A percentile compares a stretch with the other conserved stretches of the same genome.
phyloP scores from a whole-genome alignment of 2,329 filamentous ascomycete genomes.

The Penicillium expansum region DNA sequence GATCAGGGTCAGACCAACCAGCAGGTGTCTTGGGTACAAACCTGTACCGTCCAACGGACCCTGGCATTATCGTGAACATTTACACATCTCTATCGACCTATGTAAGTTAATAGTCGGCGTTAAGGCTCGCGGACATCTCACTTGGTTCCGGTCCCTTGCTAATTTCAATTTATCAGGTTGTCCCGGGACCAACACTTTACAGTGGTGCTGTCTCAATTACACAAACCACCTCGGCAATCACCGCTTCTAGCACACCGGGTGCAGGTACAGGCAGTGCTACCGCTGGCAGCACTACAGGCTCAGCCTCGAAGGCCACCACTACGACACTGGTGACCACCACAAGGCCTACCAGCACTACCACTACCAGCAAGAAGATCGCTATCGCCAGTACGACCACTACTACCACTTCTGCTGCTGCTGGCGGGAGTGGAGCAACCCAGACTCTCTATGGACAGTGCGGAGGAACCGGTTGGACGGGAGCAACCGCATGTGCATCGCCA shows the following conservation, averaged over 20 bases:
- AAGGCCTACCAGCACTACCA: background rate
- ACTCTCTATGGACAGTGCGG: constrained; percentile 20
- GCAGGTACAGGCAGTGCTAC: constrained; percentile 9
- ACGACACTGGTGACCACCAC: constrained; percentile 1
- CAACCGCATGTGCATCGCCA: constrained; percentile 13
- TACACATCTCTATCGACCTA: constrained; percentile 48
- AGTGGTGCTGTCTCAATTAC: constrained; percentile 20
- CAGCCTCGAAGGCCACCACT: background rate
- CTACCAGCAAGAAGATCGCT: background rate
- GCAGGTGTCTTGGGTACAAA: constrained; percentile 50
- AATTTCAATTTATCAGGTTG: constrained; percentile 17
- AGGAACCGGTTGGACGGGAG: constrained; percentile 15
- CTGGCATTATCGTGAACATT: constrained; percentile 58
- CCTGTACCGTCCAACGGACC: constrained; percentile 55
- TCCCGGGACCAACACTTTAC: constrained; percentile 48
- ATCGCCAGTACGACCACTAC: too few relatives aligned
- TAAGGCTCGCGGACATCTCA: constrained; percentile 12
- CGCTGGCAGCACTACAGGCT: background rate
- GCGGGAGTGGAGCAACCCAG: constrained; percentile 10
- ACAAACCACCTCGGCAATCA: constrained; percentile 16
- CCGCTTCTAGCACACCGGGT: constrained; percentile 15
- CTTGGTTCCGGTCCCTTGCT: constrained; percentile 33
- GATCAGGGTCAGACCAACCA: constrained; percentile 47
- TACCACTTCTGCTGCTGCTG: too few relatives aligned
- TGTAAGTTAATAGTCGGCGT: constrained; percentile 38